These are phyloP conservation scores for Aciculoconidium aculeatum DNA, from an alignment of 805 yeast genomes.

Conservation along the genomic window DNA sequence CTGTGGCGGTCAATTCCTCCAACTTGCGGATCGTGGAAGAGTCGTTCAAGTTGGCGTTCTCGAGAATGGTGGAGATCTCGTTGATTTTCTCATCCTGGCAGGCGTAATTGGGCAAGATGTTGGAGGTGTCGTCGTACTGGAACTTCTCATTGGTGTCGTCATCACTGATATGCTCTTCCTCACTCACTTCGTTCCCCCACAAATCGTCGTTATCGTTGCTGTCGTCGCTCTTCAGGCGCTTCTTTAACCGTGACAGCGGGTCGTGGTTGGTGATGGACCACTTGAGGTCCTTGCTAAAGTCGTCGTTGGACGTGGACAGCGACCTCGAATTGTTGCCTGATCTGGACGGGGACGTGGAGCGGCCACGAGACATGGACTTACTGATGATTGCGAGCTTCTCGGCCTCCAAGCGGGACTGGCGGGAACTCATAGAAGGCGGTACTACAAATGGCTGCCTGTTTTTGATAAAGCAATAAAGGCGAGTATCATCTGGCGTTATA, in stretches of 20 bases:
- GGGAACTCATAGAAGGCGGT: slow-evolving; percentile 22
- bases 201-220: slow-evolving; percentile 9
- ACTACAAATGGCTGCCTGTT: too few relatives aligned
- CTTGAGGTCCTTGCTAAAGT: slow-evolving; percentile 38
- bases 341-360: slow-evolving; percentile 31
- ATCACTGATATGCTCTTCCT: slow-evolving; percentile 57
- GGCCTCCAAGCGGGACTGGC: slow-evolving; percentile 35
- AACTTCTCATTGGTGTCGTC: slow-evolving; percentile 52
- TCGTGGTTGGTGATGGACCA: slow-evolving; percentile 70
- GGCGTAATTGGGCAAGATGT: slow-evolving; percentile 53
- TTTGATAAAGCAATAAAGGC: too few relatives aligned
- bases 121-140: slow-evolving; percentile 56
- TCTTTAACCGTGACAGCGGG: slow-evolving; percentile 53
- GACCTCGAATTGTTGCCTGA: slow-evolving; percentile 26
- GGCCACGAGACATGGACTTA: slow-evolving; percentile 32
- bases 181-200: slow-evolving; percentile 39
- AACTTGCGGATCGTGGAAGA: slow-evolving; percentile 44
- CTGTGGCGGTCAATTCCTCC: slow-evolving; percentile 53
- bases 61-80: slow-evolving; percentile 31
- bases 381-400: slow-evolving; percentile 37
- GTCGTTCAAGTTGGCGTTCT: slow-evolving; percentile 37
- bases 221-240: slow-evolving; percentile 7
- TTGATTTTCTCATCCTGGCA: slow-evolving; percentile 36
- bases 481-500: too few relatives aligned
- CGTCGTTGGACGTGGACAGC: slow-evolving; percentile 31